phyloP scores from a whole-genome alignment of 1,139 yeast genomes.

The Geotrichum cucujoidarum region DNA sequence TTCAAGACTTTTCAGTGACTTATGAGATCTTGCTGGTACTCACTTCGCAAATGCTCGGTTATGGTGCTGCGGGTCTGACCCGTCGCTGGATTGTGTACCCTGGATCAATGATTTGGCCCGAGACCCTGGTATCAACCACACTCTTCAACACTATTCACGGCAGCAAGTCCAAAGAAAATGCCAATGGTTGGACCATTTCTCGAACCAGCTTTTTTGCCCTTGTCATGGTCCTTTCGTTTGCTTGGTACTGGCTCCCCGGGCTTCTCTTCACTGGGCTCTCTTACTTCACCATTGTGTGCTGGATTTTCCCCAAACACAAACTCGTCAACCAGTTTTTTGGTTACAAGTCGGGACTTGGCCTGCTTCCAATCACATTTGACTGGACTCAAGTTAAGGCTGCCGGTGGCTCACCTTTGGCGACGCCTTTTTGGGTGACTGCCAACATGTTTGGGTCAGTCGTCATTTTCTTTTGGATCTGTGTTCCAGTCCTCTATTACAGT shows the following conservation, averaged over 20 bases:
- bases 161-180: constrained; percentile 47
- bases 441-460: constrained; percentile 43
- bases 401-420: constrained; percentile 47
- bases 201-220: constrained; percentile 40
- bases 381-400: constrained; percentile 40
- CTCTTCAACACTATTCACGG: constrained; percentile 27
- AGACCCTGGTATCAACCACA: constrained; percentile 32
- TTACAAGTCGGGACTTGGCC: constrained; percentile 49
- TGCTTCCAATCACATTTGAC: constrained; percentile 48
- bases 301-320: constrained; percentile 44
- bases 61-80: constrained; percentile 51
- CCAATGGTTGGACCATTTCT: constrained; percentile 42
- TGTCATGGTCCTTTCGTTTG: constrained; percentile 37
- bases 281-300: constrained; percentile 33
- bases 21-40: constrained; percentile 36
- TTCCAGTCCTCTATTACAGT: constrained; percentile 41
- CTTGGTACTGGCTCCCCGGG: constrained; percentile 48
- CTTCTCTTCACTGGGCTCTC: constrained; percentile 43
- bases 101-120: constrained; percentile 51
- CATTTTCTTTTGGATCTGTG: constrained; percentile 33
- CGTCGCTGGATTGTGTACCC: constrained; percentile 48
- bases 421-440: constrained; percentile 48
- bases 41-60: constrained; percentile 21
- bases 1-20: constrained; percentile 48
- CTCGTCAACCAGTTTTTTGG: constrained; percentile 52